Evolutionary conservation across 1,284 basidiomycete genomes (phyloP).

Genomic region (Pterula multifida): DNA sequence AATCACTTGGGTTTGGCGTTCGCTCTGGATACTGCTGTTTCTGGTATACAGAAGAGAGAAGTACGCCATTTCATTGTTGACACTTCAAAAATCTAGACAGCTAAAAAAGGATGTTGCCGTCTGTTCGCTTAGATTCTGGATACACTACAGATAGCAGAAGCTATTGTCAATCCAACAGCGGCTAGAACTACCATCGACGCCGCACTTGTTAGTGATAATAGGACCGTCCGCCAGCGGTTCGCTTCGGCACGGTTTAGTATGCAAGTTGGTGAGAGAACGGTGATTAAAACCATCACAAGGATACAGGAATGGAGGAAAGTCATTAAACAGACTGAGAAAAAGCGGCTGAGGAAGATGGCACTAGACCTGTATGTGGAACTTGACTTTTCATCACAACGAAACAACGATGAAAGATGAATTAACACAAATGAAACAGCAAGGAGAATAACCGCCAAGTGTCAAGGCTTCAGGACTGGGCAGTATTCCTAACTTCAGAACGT

Average conservation of each 20-base stretch:
- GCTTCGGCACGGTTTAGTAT: conserved; percentile 32
- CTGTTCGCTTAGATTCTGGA: conserved; percentile 37
- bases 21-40: conserved; percentile 47
- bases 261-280: conserved; percentile 47
- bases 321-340: conserved; percentile 52
- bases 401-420: background rate
- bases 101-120: conserved; percentile 1
- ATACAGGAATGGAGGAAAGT: conserved; percentile 63
- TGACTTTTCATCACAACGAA: conserved; percentile 1
- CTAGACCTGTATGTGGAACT: conserved; percentile 51
- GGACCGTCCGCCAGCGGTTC: conserved; percentile 37
- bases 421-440: too few relatives aligned
- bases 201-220: conserved; percentile 32
- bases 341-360: conserved; percentile 54
- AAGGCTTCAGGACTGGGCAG: conserved; percentile 44
- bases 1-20: conserved; percentile 55
- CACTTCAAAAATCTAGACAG: too few relatives aligned
- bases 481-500: conserved; percentile 53
- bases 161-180: conserved; percentile 33
- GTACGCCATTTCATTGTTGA: conserved; percentile 22
- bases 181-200: conserved; percentile 41
- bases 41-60: conserved; percentile 53
- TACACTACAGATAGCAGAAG: conserved; percentile 40
- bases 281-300: conserved; percentile 46
- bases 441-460: conserved; percentile 62